Conservation (phyloP, 192 early-diverging fungal genomes). For the Linnemannia exigua region DNA sequence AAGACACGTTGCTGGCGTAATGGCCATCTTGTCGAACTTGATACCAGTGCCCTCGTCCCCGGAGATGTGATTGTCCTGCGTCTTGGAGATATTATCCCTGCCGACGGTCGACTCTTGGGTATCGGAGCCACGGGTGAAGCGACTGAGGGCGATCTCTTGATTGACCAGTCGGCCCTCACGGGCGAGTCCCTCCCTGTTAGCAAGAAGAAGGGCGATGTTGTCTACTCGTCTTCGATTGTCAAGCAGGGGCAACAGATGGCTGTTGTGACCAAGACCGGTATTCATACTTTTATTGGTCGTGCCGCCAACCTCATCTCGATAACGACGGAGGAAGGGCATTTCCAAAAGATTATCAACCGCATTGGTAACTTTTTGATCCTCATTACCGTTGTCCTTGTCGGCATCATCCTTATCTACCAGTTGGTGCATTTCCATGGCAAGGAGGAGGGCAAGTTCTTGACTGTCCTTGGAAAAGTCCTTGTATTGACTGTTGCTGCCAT, state of each 20-base stretch:
- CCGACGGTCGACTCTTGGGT: constrained; percentile 86
- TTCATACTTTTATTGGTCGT: constrained; percentile 94
- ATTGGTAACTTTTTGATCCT: constrained; percentile 95
- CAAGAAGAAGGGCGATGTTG: constrained; percentile 84
- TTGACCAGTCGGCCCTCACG: constrained; percentile 95
- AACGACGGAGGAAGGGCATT: constrained; percentile 93
- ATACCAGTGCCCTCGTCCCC: constrained; percentile 84
- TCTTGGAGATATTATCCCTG: constrained; percentile 96
- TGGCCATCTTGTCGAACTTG: constrained; percentile 77
- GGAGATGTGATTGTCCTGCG: constrained; percentile 93
- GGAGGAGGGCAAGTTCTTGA: constrained; percentile 28
- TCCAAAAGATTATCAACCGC: constrained; percentile 94
- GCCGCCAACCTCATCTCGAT: constrained; percentile 94
- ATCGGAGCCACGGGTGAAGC: constrained; percentile 81
- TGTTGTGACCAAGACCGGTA: constrained; percentile 95
- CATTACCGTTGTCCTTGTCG: constrained; percentile 80
- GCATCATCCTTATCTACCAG: constrained; percentile 85
- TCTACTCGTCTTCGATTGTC: constrained; percentile 93
- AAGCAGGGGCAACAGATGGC: constrained; percentile 95
- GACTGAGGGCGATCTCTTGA: constrained; percentile 81
- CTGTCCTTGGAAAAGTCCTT: constrained; percentile 73
- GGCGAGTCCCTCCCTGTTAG: constrained; percentile 93
- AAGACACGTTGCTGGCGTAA: constrained; percentile 88
- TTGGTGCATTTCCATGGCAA: constrained; percentile 62
- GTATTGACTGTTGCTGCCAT: constrained; percentile 90